Percentiles rank a stretch among this genome's conserved stretches.
Conservation (phyloP, 768 basidiomycete species). For the Tephrocybe sp. region DNA sequence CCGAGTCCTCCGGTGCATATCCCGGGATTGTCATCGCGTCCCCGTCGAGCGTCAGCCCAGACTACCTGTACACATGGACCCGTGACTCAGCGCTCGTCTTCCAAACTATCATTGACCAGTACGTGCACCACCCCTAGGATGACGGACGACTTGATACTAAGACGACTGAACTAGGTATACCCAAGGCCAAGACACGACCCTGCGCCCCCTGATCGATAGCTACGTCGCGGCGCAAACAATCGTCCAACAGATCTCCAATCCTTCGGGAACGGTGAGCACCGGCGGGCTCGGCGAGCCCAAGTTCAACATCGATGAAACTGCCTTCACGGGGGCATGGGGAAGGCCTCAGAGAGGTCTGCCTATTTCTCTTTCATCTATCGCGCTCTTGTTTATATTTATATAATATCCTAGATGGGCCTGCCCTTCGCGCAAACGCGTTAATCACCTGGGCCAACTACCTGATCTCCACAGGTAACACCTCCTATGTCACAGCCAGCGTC, state of each 20-base stretch:
- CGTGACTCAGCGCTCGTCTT: slow-evolving; percentile 69
- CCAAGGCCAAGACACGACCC: slow-evolving; percentile 47
- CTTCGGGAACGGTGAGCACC: slow-evolving; percentile 56
- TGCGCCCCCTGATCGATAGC: slow-evolving; percentile 50
- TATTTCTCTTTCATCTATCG: background rate
- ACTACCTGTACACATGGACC: slow-evolving; percentile 71
- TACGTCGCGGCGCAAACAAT: slow-evolving; percentile 51
- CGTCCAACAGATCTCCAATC: slow-evolving; percentile 66
- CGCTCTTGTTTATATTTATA: background rate
- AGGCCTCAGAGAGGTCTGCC: slow-evolving; percentile 60
- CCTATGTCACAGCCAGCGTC: slow-evolving; percentile 48
- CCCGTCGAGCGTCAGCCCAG: slow-evolving; percentile 43
- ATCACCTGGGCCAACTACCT: slow-evolving; percentile 71
- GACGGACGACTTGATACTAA: background rate
- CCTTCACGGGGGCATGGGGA: slow-evolving; percentile 55
- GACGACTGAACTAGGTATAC: too few species aligned
- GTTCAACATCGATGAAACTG: slow-evolving; percentile 63
- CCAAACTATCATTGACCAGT: slow-evolving; percentile 45
- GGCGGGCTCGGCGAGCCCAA: slow-evolving; percentile 79
- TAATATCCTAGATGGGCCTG: slow-evolving; percentile 58
- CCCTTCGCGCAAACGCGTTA: slow-evolving; percentile 65
- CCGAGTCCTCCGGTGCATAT: slow-evolving; percentile 46
- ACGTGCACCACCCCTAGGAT: slow-evolving; percentile 1
- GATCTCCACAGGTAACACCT: slow-evolving; percentile 42
- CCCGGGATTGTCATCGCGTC: slow-evolving; percentile 51